Base-by-base conservation (phyloP, 2,329 filamentous ascomycete species). In the Byssochlamys sp. region DNA sequence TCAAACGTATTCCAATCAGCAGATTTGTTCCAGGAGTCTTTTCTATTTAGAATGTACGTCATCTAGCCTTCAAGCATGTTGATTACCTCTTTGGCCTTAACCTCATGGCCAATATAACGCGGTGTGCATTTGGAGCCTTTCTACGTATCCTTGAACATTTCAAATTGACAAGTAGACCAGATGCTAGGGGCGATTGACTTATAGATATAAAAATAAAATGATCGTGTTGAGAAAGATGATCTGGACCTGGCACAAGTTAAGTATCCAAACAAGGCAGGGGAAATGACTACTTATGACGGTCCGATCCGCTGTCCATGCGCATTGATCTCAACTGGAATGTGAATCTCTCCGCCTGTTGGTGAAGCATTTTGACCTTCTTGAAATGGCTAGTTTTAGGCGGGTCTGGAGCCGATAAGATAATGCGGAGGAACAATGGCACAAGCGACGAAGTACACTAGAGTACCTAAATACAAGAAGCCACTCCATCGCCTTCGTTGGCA, bases 321-420 rank as follows among this genome's bases (percentile, higher is more conserved):
- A 45, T 45, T 19, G 14, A 19, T 19, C 39, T 45, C 4, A 14
- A 45, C 4, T 24, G 39, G 19, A 24, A 19, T 45, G 39, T n/a
- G 39, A 45, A 19, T 19, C 19, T 45, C 5, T 19, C 7, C 9
- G 1, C 39, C 7, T 31, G 2, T 31, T 9, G 29, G 10, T n/a
- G 29, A 31, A 31, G 9, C 11, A 31, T 31, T 31, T 12, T 24
- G 49, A 51, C 49, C 27, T 51, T 51, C 49, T 28, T 51, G 49
- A 51, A 51, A 51, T 10, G n/a, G 49, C 9, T 51, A 51, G 49
- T 28, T 28, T 7, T 51, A 9, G 48, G 26, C 49, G 49, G 35
- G 24, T 51, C 49, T 26, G 27, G 27, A 2, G 10, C 24, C 27
- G 49, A 51, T 92, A 89, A 82, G 64, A 62, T 61, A 55, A 48